These are phyloP conservation scores for Dactylellina parvicollis DNA, from an alignment of 2,329 filamentous ascomycete species.

Conservation along the genomic window DNA sequence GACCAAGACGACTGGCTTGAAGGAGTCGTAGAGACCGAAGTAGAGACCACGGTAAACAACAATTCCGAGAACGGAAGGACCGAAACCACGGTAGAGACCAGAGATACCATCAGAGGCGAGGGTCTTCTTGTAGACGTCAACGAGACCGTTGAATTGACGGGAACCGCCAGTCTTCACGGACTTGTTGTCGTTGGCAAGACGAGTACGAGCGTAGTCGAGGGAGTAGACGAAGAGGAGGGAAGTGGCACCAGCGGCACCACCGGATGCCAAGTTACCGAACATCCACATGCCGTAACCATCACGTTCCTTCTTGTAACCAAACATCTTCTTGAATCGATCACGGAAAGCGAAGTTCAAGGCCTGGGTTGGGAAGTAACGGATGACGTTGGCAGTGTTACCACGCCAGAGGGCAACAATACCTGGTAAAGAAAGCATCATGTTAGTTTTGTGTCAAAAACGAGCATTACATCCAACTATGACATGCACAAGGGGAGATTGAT, in stretches of 20 bases:
- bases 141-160: conserved; percentile 99
- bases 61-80: conserved; percentile 98
- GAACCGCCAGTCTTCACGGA: conserved; percentile 95
- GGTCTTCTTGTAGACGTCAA: conserved; percentile 99
- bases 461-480: too few relatives aligned
- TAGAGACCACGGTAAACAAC: conserved; percentile 99
- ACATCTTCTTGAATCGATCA: conserved; percentile 99
- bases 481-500: background rate
- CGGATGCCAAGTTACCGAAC: conserved; percentile 98
- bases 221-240: conserved; percentile 99
- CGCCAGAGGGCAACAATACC: conserved; percentile 88
- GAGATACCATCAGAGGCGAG: conserved; percentile 97
- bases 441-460: background rate
- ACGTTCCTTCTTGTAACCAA: conserved; percentile 99
- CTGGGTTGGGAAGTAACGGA: conserved; percentile 99
- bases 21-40: conserved; percentile 99
- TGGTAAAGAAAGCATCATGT: conserved; percentile 7
- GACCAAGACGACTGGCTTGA: conserved; percentile 97
- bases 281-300: conserved; percentile 99
- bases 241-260: conserved; percentile 99
- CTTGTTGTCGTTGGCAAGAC: conserved; percentile 99
- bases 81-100: conserved; percentile 99
- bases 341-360: conserved; percentile 99
- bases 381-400: conserved; percentile 99
- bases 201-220: conserved; percentile 99